Conservation (phyloP, 208 protist species). For the Phytomonas sp. region DNA sequence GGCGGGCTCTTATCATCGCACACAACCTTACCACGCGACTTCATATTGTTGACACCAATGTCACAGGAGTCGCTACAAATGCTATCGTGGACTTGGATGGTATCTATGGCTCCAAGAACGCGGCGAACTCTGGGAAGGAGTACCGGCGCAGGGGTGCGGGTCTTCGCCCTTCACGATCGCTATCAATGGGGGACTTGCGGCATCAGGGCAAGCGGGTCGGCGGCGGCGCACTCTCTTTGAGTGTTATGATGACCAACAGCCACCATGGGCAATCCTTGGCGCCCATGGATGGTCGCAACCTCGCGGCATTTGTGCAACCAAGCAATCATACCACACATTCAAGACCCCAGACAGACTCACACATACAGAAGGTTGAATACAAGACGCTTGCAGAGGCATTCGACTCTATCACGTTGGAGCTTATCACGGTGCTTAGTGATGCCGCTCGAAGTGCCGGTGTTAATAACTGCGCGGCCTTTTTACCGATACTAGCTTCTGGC, state of each 20-base stretch:
- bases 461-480: neutral
- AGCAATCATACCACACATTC: slow-evolving; percentile 20
- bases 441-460: slow-evolving; percentile 30
- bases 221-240: neutral
- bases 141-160: neutral
- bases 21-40: slow-evolving; percentile 27
- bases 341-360: slow-evolving; percentile 10
- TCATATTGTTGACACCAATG: slow-evolving; percentile 13
- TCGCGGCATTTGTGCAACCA: neutral
- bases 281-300: neutral
- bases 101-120: neutral
- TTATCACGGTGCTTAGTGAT: slow-evolving; percentile 20
- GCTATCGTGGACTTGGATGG: neutral
- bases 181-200: neutral
- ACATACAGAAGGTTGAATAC: slow-evolving; percentile 20
- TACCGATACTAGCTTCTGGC: neutral
- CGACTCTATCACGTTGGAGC: slow-evolving; percentile 23
- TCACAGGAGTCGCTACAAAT: neutral
- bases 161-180: neutral
- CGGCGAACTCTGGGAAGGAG: neutral
- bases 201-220: neutral
- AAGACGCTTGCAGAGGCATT: slow-evolving; percentile 42
- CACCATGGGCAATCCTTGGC: neutral
- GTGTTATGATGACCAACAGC: neutral
- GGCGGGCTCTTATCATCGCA: slow-evolving; percentile 25